Conservation (phyloP, 179 eudicot genomes). For the Spergularia azorica region DNA sequence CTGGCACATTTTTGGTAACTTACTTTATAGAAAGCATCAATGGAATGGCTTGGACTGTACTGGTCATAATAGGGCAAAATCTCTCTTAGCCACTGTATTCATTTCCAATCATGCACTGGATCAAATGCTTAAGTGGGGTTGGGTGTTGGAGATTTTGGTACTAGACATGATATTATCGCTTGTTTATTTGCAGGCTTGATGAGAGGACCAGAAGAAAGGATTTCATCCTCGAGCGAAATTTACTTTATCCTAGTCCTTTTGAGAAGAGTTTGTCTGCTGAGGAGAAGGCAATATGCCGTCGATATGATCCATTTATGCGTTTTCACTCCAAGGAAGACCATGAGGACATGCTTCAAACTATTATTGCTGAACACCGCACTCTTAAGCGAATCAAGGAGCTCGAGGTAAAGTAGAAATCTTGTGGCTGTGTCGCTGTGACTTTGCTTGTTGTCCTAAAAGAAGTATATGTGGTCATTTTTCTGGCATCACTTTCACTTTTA, state of each 20-base stretch:
- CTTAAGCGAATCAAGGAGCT: slow-evolving; percentile 53
- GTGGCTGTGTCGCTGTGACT: not conserved
- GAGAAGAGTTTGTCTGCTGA: slow-evolving; percentile 49
- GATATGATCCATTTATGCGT: slow-evolving; percentile 56
- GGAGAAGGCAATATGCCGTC: slow-evolving; percentile 51
- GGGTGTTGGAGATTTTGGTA: not conserved
- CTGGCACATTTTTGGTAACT: not conserved
- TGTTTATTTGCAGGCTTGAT: slow-evolving; percentile 39
- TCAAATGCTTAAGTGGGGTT: not conserved
- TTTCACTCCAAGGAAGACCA: slow-evolving; percentile 60
- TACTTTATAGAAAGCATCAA: not conserved
- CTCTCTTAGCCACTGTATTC: not conserved
- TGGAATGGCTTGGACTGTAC: not conserved
- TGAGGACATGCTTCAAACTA: slow-evolving; percentile 46
- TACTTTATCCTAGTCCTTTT: slow-evolving; percentile 50
- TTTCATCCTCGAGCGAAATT: slow-evolving; percentile 54
- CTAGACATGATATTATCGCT: not conserved
- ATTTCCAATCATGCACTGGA: not conserved
- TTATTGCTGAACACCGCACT: slow-evolving; percentile 50
- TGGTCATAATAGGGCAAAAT: not conserved
- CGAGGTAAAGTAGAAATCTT: slow-evolving; percentile 30
- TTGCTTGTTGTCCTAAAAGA: not conserved
- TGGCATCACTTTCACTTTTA: not conserved
- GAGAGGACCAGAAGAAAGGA: slow-evolving; percentile 61
- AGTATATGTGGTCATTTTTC: not conserved